Percentiles rank a stretch among this genome's conserved stretches.
phyloP scores from a whole-genome alignment of 129 eudicot species.

The Sambucus nigra region DNA sequence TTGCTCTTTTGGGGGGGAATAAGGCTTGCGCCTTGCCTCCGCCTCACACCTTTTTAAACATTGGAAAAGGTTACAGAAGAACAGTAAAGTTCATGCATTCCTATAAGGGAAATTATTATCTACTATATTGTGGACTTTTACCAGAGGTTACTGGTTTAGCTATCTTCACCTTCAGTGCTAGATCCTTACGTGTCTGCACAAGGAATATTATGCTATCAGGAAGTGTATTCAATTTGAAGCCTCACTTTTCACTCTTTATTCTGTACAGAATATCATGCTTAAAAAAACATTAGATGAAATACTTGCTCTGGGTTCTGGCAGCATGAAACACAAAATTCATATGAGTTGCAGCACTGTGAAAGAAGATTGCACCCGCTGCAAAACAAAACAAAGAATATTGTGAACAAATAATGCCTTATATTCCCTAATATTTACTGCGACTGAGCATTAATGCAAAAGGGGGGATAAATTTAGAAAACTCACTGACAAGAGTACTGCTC shows the following conservation, averaged over 20 bases:
- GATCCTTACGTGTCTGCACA: slow-evolving; percentile 44
- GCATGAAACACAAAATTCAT: slow-evolving; percentile 93
- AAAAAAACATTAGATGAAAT: slow-evolving; percentile 7
- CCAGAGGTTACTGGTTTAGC: slow-evolving; percentile 84
- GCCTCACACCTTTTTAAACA: too few relatives aligned
- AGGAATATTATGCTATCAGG: slow-evolving; percentile 3
- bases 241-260: neutral
- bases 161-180: slow-evolving; percentile 58
- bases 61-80: too few relatives aligned
- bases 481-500: slow-evolving; percentile 87
- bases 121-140: slow-evolving; percentile 9
- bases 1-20: too few relatives aligned
- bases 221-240: neutral
- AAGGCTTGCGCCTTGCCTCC: too few relatives aligned
- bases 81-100: neutral
- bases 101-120: neutral
- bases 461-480: slow-evolving; percentile 25
- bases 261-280: neutral
- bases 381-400: neutral
- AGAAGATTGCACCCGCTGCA: slow-evolving; percentile 80
- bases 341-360: slow-evolving; percentile 84
- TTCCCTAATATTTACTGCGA: too few relatives aligned
- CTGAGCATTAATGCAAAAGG: neutral
- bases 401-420: neutral
- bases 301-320: slow-evolving; percentile 71